A percentile compares a stretch with the other conserved stretches of the same genome.
These are phyloP conservation scores for Histomonas meleagridis DNA, from an alignment of 208 protist species.

Conservation along the genomic window DNA sequence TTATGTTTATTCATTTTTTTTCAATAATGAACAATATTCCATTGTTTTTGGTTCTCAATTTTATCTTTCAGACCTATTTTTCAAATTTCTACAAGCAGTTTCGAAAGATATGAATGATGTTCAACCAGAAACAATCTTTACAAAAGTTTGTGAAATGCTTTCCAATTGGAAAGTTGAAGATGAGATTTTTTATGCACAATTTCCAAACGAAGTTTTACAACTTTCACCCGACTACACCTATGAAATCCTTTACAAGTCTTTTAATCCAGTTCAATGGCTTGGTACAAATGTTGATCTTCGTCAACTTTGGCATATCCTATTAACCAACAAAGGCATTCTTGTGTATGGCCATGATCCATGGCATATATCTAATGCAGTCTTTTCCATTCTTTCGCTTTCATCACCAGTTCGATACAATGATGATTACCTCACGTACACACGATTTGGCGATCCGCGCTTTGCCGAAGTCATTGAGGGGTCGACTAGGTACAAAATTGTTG, in stretches of 20 bases:
- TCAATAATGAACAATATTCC: not conserved
- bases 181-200: not conserved
- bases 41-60: not conserved
- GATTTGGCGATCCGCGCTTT: conserved; percentile 22
- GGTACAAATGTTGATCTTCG: not conserved
- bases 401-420: not conserved
- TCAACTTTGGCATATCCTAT: not conserved
- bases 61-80: not conserved
- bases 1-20: not conserved
- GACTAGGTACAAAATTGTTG: not conserved
- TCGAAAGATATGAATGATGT: not conserved
- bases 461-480: not conserved
- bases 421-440: not conserved
- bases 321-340: not conserved
- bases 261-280: not conserved
- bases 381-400: not conserved
- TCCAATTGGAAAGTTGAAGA: not conserved
- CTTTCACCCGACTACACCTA: too few relatives aligned
- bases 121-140: not conserved
- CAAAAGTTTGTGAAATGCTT: not conserved
- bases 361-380: not conserved
- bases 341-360: not conserved
- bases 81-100: not conserved
- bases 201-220: not conserved
- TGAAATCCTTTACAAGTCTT: not conserved